Base-by-base conservation (phyloP, 2,329 filamentous ascomycete species). In the Ascocoryne sarcoides region DNA sequence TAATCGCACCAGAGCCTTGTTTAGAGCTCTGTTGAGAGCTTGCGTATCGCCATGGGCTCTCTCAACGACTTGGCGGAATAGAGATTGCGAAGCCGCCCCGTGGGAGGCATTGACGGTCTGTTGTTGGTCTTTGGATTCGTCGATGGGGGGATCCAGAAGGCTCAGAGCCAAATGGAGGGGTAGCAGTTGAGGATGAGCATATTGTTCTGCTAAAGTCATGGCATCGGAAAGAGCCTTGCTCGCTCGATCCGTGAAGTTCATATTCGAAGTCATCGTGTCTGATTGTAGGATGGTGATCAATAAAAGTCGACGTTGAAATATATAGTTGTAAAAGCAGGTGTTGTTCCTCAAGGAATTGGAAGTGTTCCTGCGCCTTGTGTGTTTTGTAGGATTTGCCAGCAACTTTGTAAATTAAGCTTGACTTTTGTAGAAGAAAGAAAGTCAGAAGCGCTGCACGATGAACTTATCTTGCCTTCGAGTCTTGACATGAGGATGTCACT, bases 51-150 rank as follows among this genome's bases (percentile, higher is more conserved):
- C 92, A 65, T 93, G 85, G 36, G 92, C 90, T 57, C 85, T 79
- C 65, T 98, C 90, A 47, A 98, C 73, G 42, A 95, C 90, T 65
- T 98, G 92, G 51, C 86, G 80, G 70, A 96, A 93, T 39, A 98
- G 76, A n/a, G 89, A 86, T 51, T 71, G 68, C 14, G 72, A 67
- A 17, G 76, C 65, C 20, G 72, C 68, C 10, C 66, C 72, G 39
- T 83, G 73, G 18, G 82, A 77, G 4, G 73, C 71, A 58, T 90
- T 87, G 36, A 67, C 62, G 34, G 64, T 67, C 49, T 66, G 69
- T 65, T 86, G 85, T 63, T 87, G 84, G 60, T 92, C 84, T 62
- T 86, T 89, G 53, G 83, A 87, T 52, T 72, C 76, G 62, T 87
- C 84, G 45, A 78, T 72, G 12, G 80, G 78, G 32, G 83, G 83